Percentiles rank a stretch among this genome's conserved stretches.
Conservation (phyloP, 768 basidiomycete species). For the Amanita phalloides region DNA sequence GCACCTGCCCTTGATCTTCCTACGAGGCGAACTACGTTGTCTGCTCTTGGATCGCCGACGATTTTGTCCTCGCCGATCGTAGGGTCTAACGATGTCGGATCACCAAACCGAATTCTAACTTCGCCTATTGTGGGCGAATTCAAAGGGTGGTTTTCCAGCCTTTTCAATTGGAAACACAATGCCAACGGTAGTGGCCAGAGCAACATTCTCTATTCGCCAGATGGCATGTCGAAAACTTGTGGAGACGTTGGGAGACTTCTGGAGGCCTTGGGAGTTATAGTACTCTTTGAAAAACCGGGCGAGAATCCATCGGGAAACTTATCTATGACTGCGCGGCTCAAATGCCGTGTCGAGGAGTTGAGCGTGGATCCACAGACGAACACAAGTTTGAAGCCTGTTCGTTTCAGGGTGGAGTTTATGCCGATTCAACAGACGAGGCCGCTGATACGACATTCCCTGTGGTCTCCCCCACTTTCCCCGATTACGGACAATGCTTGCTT, state of each 20-base stretch:
- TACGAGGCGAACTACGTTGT: conserved; percentile 34
- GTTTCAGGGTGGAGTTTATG: conserved; percentile 76
- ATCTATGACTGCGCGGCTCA: conserved; percentile 13
- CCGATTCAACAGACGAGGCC: conserved; percentile 7
- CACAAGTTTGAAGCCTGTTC: conserved; percentile 57
- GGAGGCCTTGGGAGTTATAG: conserved; percentile 49
- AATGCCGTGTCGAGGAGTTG: conserved; percentile 45
- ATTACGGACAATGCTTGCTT: conserved; percentile 13
- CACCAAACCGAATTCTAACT: conserved; percentile 27
- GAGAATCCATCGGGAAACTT: not conserved
- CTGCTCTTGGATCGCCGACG: conserved; percentile 28
- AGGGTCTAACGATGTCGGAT: not conserved
- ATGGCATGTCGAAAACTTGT: conserved; percentile 51
- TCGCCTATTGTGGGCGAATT: conserved; percentile 77
- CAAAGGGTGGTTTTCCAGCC: conserved; percentile 90
- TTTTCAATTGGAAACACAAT: conserved; percentile 80
- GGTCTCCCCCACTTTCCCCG: conserved; percentile 12
- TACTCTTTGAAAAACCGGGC: conserved; percentile 15
- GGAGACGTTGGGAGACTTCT: conserved; percentile 54
- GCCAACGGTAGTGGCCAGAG: conserved; percentile 18
- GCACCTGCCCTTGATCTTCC: conserved; percentile 49
- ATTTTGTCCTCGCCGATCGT: conserved; percentile 20
- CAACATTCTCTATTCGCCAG: conserved; percentile 39
- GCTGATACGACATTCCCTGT: not conserved
- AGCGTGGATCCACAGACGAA: conserved; percentile 26